A percentile compares a stretch with the other conserved stretches of the same genome.
Conservation (phyloP, 139 green algal genomes). For the Pleodorina starrii region DNA sequence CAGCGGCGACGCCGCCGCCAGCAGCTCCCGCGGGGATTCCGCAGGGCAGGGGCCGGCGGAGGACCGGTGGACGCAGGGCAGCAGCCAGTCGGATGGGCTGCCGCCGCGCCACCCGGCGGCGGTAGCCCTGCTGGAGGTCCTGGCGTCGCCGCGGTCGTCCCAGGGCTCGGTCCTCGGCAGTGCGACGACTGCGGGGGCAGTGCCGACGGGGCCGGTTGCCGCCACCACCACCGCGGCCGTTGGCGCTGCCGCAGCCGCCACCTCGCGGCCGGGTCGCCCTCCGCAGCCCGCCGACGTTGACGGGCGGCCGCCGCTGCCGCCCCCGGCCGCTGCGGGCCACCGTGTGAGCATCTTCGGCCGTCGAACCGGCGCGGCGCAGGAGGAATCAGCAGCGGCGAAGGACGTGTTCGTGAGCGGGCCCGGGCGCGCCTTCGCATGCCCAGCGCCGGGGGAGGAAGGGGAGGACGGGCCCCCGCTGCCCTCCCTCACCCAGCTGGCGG, state of each 20-base stretch:
- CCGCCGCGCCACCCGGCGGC: background rate
- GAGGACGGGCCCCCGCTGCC: no score
- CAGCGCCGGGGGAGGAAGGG: no score
- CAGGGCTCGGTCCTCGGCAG: background rate
- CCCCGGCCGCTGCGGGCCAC: no score
- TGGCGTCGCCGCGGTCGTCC: conserved; percentile 2
- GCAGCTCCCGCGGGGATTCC: background rate
- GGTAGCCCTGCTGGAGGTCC: conserved; percentile 16
- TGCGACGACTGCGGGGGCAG: background rate
- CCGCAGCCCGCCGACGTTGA: no score
- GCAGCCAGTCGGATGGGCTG: background rate
- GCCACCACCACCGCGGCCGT: background rate
- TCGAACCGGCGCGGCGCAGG: no score
- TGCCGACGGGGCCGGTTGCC: background rate
- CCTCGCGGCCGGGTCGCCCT: background rate
- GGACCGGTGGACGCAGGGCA: background rate
- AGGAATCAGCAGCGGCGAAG: no score
- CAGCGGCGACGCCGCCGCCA: background rate
- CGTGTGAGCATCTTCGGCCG: no score
- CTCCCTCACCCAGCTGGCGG: conserved; percentile 32
- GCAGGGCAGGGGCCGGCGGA: background rate
- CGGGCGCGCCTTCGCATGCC: no score
- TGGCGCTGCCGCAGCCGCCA: background rate
- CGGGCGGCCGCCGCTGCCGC: no score
- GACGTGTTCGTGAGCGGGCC: no score